These are phyloP conservation scores for Melastoma malabathricum DNA, from an alignment of 345 rosid species.

Conservation along the genomic window DNA sequence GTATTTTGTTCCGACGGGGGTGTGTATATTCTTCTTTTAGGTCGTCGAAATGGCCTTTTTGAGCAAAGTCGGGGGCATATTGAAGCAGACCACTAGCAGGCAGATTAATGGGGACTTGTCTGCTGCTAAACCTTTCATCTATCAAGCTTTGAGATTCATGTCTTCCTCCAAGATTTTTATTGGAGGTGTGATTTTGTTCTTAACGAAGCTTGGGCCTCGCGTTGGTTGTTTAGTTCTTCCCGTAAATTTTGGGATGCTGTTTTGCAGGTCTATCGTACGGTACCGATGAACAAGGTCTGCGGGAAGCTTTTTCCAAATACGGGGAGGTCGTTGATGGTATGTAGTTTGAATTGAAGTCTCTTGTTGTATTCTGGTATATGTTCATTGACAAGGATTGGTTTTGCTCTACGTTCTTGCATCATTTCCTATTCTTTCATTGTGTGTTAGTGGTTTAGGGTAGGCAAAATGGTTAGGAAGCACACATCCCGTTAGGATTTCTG, in stretches of 20 bases:
- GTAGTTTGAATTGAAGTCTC: background rate
- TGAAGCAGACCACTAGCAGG: conserved; percentile 51
- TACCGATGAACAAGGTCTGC: conserved; percentile 53
- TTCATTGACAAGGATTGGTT: background rate
- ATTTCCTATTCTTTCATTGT: background rate
- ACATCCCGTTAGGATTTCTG: background rate
- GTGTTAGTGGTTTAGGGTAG: background rate
- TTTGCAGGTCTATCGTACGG: conserved; percentile 55
- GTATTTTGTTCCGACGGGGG: background rate
- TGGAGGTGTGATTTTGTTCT: conserved; percentile 40
- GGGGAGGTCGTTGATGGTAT: conserved; percentile 77
- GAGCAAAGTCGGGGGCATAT: conserved; percentile 53
- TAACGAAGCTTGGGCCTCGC: background rate
- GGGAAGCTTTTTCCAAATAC: conserved; percentile 62
- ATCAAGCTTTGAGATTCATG: conserved; percentile 64
- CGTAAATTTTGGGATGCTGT: background rate
- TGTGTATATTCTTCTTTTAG: conserved; percentile 8
- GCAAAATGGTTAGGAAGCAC: background rate
- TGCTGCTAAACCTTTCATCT: conserved; percentile 46
- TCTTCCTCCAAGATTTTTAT: conserved; percentile 66
- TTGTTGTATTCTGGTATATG: background rate
- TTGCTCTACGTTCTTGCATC: no score
- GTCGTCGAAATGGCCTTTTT: conserved; percentile 63
- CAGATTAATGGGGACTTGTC: conserved; percentile 32
- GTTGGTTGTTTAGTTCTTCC: background rate